Base-by-base conservation (phyloP, 768 basidiomycete species). In the Mrakia frigida region DNA sequence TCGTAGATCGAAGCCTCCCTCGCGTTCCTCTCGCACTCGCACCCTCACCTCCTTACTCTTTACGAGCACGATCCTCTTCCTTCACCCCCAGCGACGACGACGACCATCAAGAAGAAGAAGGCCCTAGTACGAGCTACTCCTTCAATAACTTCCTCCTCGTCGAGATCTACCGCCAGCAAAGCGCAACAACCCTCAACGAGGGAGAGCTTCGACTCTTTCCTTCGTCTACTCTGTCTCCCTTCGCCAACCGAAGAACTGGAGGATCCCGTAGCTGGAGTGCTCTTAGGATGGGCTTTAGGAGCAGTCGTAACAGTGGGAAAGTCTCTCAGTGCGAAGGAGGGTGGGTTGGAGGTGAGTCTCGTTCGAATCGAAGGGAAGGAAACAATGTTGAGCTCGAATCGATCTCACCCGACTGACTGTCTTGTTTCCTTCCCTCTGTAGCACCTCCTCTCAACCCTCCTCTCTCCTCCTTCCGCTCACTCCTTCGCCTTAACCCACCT, bases 31-130 rank as follows among this genome's bases (percentile, higher is more conserved):
- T 5, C 63, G 5, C 23, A 63, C 60, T 74, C 65, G 1, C 25
- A 67, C 39, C 50, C 56, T 35, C 35, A 28, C 63, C n/a, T 74
- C 41, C 23, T 74, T 6, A 43, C 28, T 18, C 60, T 74, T 23
- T 61, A 74, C 31, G 10, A 23, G 3, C 73, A 74, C 41, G 39
- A 31, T 11, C 73, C 39, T 39, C 63, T 67, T 6, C 73, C 63
- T 35, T 9, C 50, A 23, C 9, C 53, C 53, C 13, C 70, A 6
- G n/a, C n/a, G n/a, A 16, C 70, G 3, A n/a, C 53, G 14, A n/a
- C 53, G 11, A 13, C 21, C 0, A 23, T 39, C 33, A 72, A 53
- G 50, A 59, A 59, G 70, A 25, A 6, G 6, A 53, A 2, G 11
- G 16, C 33, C 6, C 11, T 25, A 10, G n/a, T 25, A 2, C 14